Evolutionary conservation across 1,284 basidiomycete genomes (phyloP).

Genomic region (Chiua sp.): DNA sequence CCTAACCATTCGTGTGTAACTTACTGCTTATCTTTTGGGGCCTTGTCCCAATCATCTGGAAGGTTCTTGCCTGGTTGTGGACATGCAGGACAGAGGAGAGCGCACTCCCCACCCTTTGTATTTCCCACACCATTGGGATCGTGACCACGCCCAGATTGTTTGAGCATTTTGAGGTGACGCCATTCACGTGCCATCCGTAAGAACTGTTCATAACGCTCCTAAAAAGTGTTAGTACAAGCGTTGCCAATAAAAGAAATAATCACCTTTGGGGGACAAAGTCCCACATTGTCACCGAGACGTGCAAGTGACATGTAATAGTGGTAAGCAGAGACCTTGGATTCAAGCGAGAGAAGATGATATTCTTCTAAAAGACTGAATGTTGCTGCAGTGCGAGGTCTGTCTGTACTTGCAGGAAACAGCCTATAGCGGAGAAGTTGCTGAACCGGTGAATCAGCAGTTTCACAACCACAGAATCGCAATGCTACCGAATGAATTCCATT

Average conservation of each 20-base stretch:
- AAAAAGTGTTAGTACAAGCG: background rate
- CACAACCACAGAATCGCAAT: constrained; percentile 8
- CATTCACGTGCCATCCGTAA: constrained; percentile 4
- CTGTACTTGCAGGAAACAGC: constrained; percentile 11
- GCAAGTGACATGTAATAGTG: constrained; percentile 22
- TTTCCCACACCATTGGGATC: background rate
- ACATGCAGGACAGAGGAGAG: constrained; percentile 5
- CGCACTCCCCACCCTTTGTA: background rate
- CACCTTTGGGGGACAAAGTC: background rate
- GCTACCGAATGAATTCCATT: constrained; percentile 7
- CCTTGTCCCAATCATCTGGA: background rate
- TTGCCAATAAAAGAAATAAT: background rate
- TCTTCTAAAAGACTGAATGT: constrained; percentile 22
- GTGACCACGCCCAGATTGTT: constrained; percentile 2
- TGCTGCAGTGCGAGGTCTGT: constrained; percentile 21
- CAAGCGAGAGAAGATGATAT: constrained; percentile 22
- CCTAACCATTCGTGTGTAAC: too few species aligned
- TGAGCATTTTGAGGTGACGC: constrained; percentile 18
- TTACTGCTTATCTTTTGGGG: background rate
- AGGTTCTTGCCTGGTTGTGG: constrained; percentile 9
- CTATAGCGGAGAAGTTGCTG: constrained; percentile 2
- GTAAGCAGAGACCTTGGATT: constrained; percentile 21
- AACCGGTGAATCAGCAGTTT: background rate
- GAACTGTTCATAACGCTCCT: constrained; percentile 5
- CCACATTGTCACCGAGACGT: background rate